Evolutionary conservation across 2,329 filamentous ascomycete species (phyloP), one percentile per base, ranked within the genome.

Genomic region (Verticillium longisporum): DNA sequence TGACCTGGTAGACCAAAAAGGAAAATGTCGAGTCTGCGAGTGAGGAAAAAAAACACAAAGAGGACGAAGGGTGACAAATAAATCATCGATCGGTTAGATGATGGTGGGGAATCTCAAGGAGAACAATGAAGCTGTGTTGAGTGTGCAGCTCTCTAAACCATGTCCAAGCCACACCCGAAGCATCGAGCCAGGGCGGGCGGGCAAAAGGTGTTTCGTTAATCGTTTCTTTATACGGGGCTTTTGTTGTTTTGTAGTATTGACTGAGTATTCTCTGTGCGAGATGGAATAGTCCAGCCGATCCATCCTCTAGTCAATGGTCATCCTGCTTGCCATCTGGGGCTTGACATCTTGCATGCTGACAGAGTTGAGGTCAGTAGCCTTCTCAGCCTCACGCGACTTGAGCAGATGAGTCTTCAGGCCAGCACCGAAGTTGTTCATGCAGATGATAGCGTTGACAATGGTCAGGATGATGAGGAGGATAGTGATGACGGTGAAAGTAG

Each of bases 401-500:
- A 87, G 82, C 62, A 99, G 84, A 72, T 98, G 93, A 10, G 87
- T 88, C 79, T 96, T 97, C 63, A 99, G 81, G 9, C 95, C 95
- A 66, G 88, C 88, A 74, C 89, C 85, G 77, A 98, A 99, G 78
- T 98, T 98, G 74, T 83, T 79, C 75, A 92, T 93, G 82, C 94
- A 98, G 69, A 94, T 82, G 70, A 90, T 86, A 45, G 92, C 93
- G 68, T 96, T 93, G 73, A 84, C 77, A 68, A 99, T 97, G 62
- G 95, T 99, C 64, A 92, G 79, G 58, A 98, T 78, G 68, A 99
- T 91, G 63, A 98, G 80, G 33, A 96, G 76, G 62, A 99, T 91
- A 50, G 95, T 97, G 69, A 99, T 88, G 65, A 97, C 87, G 58
- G 95, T 94, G 71, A 99, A 99, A 62, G 92, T 91, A 5, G 94